Evolutionary conservation across 164 flowering plant species (phyloP).

Genomic region (Chimonanthus praecox): DNA sequence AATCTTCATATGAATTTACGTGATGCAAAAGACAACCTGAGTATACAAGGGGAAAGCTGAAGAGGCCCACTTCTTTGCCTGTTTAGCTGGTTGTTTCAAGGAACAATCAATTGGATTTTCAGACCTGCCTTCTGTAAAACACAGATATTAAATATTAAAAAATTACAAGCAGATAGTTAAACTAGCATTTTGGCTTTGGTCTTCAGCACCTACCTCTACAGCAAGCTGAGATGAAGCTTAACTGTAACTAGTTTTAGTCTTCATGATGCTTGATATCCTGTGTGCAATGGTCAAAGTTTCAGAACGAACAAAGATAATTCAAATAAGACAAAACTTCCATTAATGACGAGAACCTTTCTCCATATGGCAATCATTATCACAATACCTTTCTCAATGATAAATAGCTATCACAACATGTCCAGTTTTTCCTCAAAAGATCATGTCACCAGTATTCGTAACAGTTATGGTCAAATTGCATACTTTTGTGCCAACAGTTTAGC

Average conservation of each 20-base stretch:
- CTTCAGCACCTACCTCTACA: background rate
- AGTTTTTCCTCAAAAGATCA: background rate
- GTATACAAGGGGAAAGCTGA: background rate
- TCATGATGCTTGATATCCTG: constrained; percentile 42
- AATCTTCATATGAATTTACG: background rate
- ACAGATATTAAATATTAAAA: background rate
- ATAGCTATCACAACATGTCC: too few species aligned
- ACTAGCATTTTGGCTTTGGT: background rate
- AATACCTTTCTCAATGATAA: too few species aligned
- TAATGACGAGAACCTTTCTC: background rate
- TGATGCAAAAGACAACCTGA: background rate
- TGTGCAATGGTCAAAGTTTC: background rate
- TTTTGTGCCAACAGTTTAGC: background rate
- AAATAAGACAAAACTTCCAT: background rate
- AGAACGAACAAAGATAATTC: background rate
- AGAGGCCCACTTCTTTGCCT: background rate
- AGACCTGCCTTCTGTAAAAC: background rate
- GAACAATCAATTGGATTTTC: background rate
- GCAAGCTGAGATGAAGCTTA: constrained; percentile 9
- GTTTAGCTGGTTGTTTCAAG: background rate
- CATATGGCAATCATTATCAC: background rate
- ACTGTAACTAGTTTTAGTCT: constrained; percentile 15
- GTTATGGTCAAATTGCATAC: background rate
- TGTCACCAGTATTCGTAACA: background rate
- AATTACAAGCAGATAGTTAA: background rate